Percentiles rank a stretch among this genome's conserved stretches.
Conservation (phyloP, 495 filamentous ascomycete genomes). For the Saxophila tyrrhenica region DNA sequence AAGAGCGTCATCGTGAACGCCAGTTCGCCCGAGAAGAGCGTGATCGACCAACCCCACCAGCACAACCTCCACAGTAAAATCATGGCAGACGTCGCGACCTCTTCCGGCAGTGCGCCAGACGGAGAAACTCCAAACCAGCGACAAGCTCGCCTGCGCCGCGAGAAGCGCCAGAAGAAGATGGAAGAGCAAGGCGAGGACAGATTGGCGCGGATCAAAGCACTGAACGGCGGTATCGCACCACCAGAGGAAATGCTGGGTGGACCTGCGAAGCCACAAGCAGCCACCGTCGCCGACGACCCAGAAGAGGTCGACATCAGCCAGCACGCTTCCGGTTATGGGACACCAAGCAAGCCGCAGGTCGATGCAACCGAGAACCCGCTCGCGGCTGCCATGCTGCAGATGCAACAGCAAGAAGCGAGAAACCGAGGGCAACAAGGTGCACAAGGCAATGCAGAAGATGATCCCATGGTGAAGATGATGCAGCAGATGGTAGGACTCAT, state of each 20-base stretch:
- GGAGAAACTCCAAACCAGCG: constrained; percentile 50
- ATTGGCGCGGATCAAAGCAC: constrained; percentile 72
- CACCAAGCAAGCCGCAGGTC: constrained; percentile 4
- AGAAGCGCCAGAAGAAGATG: constrained; percentile 84
- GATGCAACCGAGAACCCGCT: constrained; percentile 10
- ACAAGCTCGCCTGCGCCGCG: constrained; percentile 75
- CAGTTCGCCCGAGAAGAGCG: too few species aligned
- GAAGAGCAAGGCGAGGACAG: constrained; percentile 66
- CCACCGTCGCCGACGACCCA: constrained; percentile 41
- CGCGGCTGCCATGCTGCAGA: constrained; percentile 19
- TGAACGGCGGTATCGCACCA: constrained; percentile 46
- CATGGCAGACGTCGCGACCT: constrained; percentile 11
- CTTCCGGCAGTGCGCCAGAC: constrained; percentile 7
- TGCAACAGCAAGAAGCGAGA: constrained; percentile 21
- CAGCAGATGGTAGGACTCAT: constrained; percentile 45
- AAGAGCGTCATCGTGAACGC: too few species aligned
- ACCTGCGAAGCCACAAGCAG: constrained; percentile 5
- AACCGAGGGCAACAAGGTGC: constrained; percentile 6
- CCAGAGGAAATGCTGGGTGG: constrained; percentile 20
- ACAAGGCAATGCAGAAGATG: constrained; percentile 23
- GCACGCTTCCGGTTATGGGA: constrained; percentile 32
- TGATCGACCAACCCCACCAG: too few species aligned
- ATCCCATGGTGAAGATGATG: constrained; percentile 52
- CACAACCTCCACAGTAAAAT: neutral
- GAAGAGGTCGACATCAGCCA: constrained; percentile 64